These are phyloP conservation scores for Kuraishia borneana DNA, from an alignment of 805 yeast species.

Conservation along the genomic window DNA sequence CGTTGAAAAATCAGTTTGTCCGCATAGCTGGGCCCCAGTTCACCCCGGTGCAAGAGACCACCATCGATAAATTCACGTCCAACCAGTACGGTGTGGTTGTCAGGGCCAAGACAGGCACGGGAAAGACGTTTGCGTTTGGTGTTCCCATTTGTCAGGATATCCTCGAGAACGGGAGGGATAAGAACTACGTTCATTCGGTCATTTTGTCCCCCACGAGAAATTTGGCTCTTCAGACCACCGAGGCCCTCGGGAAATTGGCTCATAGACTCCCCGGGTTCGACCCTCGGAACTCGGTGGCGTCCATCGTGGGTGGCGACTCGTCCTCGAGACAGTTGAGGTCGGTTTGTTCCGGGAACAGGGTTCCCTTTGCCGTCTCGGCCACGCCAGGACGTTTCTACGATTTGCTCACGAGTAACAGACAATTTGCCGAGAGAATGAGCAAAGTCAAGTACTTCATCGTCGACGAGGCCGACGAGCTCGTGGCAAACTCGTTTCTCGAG, in stretches of 20 bases:
- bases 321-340: constrained; percentile 20
- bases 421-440: constrained; percentile 33
- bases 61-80: constrained; percentile 44
- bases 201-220: constrained; percentile 88
- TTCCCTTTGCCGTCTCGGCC: constrained; percentile 62
- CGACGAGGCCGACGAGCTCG: constrained; percentile 86
- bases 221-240: constrained; percentile 69
- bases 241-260: constrained; percentile 33
- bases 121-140: constrained; percentile 85
- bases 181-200: constrained; percentile 41
- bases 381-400: constrained; percentile 84
- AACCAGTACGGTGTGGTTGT: constrained; percentile 61
- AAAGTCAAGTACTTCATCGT: constrained; percentile 55
- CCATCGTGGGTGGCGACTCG: constrained; percentile 63
- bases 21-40: constrained; percentile 32
- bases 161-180: constrained; percentile 14
- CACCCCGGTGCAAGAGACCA: constrained; percentile 59
- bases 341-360: constrained; percentile 13
- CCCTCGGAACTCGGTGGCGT: too few relatives aligned
- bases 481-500: constrained; percentile 71
- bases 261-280: constrained; percentile 21
- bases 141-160: constrained; percentile 63
- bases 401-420: constrained; percentile 34
- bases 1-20: constrained; percentile 19
- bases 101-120: constrained; percentile 92